Conservation (phyloP, 106 monocot species). For the Dendrobium catenatum region DNA sequence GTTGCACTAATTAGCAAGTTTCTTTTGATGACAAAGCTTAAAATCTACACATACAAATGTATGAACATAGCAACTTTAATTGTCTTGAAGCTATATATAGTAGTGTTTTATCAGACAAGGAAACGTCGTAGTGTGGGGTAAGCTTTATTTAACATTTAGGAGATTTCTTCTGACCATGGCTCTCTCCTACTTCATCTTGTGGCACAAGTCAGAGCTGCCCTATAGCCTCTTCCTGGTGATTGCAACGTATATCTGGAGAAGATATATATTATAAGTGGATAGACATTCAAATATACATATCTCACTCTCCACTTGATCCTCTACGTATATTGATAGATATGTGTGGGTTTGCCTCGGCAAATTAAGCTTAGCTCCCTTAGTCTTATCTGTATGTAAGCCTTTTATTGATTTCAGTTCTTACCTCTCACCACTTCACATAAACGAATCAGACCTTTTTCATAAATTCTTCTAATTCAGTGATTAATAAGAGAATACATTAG, state of each 20-base stretch:
- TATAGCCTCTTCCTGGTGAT: not conserved
- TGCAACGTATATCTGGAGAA: not conserved
- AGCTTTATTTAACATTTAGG: constrained; percentile 2
- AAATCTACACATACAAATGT: not conserved
- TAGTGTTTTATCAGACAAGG: not conserved
- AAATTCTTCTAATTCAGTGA: not conserved
- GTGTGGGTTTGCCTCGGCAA: no score
- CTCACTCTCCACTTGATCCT: not conserved
- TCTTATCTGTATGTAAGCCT: not conserved
- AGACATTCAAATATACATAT: not conserved
- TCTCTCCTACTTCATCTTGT: constrained; percentile 14
- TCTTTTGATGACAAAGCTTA: no score
- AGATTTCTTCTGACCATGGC: constrained; percentile 16
- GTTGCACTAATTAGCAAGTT: no score
- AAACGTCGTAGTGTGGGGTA: not conserved
- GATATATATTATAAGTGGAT: not conserved
- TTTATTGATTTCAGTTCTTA: not conserved
- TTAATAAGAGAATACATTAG: no score
- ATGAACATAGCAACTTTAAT: constrained; percentile 3
- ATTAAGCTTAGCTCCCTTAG: no score
- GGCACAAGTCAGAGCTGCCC: constrained; percentile 3
- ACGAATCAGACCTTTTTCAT: not conserved
- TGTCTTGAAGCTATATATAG: not conserved
- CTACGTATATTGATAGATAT: no score
- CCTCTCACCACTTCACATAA: not conserved